Conservation (phyloP, 2,329 filamentous ascomycete genomes). For the Monosporascus sp. region DNA sequence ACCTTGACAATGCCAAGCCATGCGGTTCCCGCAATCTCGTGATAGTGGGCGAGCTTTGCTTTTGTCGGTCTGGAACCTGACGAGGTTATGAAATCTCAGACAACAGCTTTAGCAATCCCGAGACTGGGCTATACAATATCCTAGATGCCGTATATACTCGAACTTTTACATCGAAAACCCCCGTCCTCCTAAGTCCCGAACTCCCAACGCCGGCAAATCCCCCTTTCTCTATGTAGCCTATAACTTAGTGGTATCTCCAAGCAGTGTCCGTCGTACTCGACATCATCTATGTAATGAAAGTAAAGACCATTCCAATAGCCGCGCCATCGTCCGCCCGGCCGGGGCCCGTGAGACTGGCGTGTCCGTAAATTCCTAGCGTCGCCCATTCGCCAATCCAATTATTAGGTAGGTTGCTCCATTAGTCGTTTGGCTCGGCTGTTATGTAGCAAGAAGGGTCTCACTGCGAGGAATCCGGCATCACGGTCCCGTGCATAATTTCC, state of each 20-base stretch:
- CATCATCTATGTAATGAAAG: background rate
- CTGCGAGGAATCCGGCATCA: background rate
- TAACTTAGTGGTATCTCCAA: background rate
- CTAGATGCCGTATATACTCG: background rate
- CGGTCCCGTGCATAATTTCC: slow-evolving; percentile 2
- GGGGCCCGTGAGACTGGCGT: background rate
- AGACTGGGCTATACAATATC: background rate
- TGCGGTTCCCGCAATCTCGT: no score
- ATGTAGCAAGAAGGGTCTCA: background rate
- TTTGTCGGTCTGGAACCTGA: no score
- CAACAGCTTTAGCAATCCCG: no score
- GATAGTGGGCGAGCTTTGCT: no score
- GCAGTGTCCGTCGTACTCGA: background rate
- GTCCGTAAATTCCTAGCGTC: background rate
- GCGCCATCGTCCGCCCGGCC: background rate
- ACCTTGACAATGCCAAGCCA: background rate
- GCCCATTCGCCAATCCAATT: background rate
- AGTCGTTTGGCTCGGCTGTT: background rate
- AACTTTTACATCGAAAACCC: background rate
- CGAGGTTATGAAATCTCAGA: no score
- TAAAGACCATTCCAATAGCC: background rate
- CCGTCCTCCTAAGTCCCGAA: background rate
- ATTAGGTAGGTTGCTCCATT: background rate
- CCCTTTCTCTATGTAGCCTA: background rate
- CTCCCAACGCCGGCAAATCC: background rate